phyloP scores from a whole-genome alignment of 2,329 filamentous ascomycete species.

The Pseudogymnoascus pannorum region DNA sequence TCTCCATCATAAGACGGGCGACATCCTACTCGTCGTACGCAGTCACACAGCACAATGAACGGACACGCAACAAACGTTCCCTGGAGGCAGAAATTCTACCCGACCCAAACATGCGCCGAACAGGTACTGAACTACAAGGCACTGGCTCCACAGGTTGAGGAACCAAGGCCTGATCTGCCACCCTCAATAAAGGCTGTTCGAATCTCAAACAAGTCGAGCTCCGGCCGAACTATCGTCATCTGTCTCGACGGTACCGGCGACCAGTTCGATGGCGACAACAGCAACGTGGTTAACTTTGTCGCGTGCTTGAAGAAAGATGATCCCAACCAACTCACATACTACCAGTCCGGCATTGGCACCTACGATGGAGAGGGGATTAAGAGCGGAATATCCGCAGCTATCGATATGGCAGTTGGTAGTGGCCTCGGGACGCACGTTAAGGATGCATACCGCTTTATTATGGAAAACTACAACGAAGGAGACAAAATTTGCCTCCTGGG shows the following conservation, averaged over 20 bases:
- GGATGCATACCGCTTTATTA: slow-evolving; percentile 38
- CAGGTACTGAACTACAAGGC: slow-evolving; percentile 10
- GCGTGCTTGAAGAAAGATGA: slow-evolving; percentile 37
- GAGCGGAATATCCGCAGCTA: slow-evolving; percentile 32
- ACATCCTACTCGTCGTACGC: neutral
- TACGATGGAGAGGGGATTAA: slow-evolving; percentile 34
- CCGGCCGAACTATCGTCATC: slow-evolving; percentile 29
- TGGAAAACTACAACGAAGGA: slow-evolving; percentile 40
- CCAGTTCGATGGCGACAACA: slow-evolving; percentile 36
- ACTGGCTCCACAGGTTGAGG: slow-evolving; percentile 9
- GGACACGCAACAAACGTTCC: neutral
- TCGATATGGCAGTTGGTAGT: slow-evolving; percentile 38
- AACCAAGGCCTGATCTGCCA: slow-evolving; percentile 12
- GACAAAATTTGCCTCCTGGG: slow-evolving; percentile 43
- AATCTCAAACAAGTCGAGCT: slow-evolving; percentile 10
- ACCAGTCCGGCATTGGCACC: slow-evolving; percentile 40
- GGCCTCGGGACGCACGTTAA: slow-evolving; percentile 36
- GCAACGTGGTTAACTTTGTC: slow-evolving; percentile 38
- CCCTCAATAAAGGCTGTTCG: slow-evolving; percentile 15
- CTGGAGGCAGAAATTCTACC: slow-evolving; percentile 17
- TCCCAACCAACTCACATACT: slow-evolving; percentile 34
- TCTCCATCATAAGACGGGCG: neutral
- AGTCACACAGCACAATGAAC: slow-evolving; percentile 10
- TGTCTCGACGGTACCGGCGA: slow-evolving; percentile 40
- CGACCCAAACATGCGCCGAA: slow-evolving; percentile 15